Conservation (phyloP, 768 basidiomycete species). For the Suillus plorans region DNA sequence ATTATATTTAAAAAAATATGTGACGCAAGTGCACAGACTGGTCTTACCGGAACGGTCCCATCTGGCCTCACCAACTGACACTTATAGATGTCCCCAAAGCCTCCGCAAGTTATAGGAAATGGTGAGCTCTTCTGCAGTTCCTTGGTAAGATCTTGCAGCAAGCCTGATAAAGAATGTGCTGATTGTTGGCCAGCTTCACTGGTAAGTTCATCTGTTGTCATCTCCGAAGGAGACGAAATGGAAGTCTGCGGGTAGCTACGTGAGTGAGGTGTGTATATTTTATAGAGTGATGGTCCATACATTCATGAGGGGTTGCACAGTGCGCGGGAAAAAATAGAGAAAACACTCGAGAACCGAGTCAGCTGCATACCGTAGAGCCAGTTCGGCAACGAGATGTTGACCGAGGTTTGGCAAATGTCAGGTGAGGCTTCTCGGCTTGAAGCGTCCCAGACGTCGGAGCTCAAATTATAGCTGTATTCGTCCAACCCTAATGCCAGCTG, state of each 20-base stretch:
- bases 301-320: not conserved
- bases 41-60: not conserved
- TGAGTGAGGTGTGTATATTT: not conserved
- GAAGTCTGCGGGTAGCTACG: not conserved
- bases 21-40: not conserved
- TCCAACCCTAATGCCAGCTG: no score
- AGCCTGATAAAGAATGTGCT: not conserved
- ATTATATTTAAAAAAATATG: not conserved
- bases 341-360: no score
- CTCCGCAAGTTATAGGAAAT: not conserved
- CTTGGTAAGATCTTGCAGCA: not conserved
- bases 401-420: no score
- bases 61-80: not conserved
- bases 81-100: constrained; percentile 6
- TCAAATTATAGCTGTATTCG: no score
- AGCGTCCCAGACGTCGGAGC: no score
- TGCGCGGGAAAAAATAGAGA: not conserved
- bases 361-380: no score
- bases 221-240: not conserved
- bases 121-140: not conserved
- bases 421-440: no score
- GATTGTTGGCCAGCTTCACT: not conserved
- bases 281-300: not conserved
- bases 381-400: no score
- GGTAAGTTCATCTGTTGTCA: not conserved